phyloP scores from a whole-genome alignment of 2,329 filamentous ascomycete genomes.

The Cladosporium sp. region DNA sequence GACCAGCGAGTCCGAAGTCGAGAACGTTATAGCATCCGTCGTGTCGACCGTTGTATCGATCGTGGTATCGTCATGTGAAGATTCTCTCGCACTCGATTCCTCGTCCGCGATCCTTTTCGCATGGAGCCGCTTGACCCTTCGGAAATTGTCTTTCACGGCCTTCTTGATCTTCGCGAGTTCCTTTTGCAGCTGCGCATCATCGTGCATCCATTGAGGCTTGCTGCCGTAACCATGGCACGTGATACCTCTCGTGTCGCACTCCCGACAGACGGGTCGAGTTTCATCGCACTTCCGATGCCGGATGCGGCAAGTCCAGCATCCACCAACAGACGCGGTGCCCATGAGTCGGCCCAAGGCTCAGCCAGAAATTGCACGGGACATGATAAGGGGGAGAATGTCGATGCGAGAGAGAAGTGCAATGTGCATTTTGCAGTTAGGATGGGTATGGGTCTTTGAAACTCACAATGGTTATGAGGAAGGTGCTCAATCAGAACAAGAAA shows the following conservation, averaged over 20 bases:
- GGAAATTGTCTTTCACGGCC: conserved; percentile 3
- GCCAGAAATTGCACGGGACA: background rate
- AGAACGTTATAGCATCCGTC: background rate
- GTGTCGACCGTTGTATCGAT: background rate
- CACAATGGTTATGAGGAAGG: background rate
- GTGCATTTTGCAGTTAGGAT: background rate
- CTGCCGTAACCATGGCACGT: background rate
- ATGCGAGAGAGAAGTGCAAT: background rate
- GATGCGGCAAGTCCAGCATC: conserved; percentile 9
- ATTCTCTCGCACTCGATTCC: background rate
- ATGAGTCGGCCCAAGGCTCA: background rate
- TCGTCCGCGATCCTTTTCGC: background rate
- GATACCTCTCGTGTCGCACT: background rate
- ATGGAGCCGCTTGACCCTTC: background rate
- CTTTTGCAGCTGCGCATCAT: background rate
- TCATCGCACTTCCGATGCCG: background rate
- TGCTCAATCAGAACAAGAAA: background rate
- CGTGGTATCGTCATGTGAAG: background rate
- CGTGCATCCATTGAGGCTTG: conserved; percentile 1
- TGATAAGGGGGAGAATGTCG: background rate
- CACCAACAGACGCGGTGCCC: background rate
- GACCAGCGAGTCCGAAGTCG: background rate
- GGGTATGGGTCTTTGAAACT: background rate
- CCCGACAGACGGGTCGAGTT: background rate
- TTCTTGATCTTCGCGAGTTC: background rate